Evolutionary conservation across 352 stramenopile species (phyloP), one percentile per base, ranked within the genome.

Genomic region (Globisporangium irregulare): DNA sequence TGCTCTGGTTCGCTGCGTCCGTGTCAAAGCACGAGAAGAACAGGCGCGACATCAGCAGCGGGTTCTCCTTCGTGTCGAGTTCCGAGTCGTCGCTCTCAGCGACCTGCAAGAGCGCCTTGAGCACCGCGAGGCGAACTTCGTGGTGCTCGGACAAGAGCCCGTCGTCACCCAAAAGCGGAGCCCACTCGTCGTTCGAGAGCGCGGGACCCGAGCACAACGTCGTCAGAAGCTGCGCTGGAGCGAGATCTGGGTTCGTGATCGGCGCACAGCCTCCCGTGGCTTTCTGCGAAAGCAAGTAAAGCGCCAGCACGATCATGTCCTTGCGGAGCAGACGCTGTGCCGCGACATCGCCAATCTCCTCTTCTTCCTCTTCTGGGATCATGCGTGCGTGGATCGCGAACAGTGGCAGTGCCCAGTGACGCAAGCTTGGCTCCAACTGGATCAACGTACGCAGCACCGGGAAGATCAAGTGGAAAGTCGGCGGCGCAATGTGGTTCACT

Each of bases 331-430:
- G 60, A 2, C 86, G 81, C 71, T 96, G 89, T 0, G 89, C 70
- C 1, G 77, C 81, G 4, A 92, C 81, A 62, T 96, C 89, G 8
- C 87, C 89, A n/a, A 95, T 79, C 70, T 96, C 89, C 67, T 95
- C 87, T 36, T 96, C 89, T 22, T 96, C 89, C 46, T 96, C 89
- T 29, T 94, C 84, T 10, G 84, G 83, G 57, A 96, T 96, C 83
- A 94, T 95, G n/a, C 75, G 82, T 18, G 80, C 86, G 41, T 96
- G 87, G 10, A 82, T 83, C 5, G 87, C 85, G 69, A 95, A 89
- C 10, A 96, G 75, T 62, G 86, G 83, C 63, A 95, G 62, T 15
- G 74, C 71, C 85, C 86, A 95, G 25, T 85, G 81, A 3, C 87
- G 81, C 55, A 93, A 68, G 4, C 79, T 70, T 25, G 78, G 81